Conservation (phyloP, 2,329 filamentous ascomycete species). For the Clarireedia hainanense region DNA sequence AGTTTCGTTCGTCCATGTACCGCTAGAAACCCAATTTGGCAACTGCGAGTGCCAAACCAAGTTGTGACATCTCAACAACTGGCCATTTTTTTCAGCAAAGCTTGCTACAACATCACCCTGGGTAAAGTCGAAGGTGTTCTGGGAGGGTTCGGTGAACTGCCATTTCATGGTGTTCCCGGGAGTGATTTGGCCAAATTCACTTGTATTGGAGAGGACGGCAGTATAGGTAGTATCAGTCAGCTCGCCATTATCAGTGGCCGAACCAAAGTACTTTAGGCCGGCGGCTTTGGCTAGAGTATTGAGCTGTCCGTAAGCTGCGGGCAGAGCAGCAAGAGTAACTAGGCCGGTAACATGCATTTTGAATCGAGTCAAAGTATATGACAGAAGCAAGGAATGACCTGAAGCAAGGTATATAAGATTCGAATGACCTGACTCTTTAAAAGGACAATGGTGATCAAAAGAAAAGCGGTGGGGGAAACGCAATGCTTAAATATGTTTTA, state of each 20-base stretch:
- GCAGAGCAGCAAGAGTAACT: slow-evolving; percentile 7
- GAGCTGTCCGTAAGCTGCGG: slow-evolving; percentile 13
- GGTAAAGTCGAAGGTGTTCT: slow-evolving; percentile 49
- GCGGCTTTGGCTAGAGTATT: slow-evolving; percentile 42
- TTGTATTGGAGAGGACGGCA: slow-evolving; percentile 43
- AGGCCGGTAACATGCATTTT: slow-evolving; percentile 11
- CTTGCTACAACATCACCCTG: slow-evolving; percentile 46
- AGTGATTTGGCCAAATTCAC: slow-evolving; percentile 58
- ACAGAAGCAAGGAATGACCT: not conserved
- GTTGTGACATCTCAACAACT: slow-evolving; percentile 56
- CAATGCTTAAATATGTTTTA: not conserved
- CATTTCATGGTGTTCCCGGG: slow-evolving; percentile 59
- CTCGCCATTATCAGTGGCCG: slow-evolving; percentile 50
- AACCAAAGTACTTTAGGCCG: slow-evolving; percentile 45
- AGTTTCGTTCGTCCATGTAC: slow-evolving; percentile 49
- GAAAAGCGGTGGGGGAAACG: not conserved
- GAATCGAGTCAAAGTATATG: not conserved
- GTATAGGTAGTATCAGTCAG: slow-evolving; percentile 42
- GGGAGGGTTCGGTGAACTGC: slow-evolving; percentile 51
- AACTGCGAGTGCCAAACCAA: slow-evolving; percentile 44
- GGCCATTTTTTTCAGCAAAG: slow-evolving; percentile 40
- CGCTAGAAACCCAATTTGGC: slow-evolving; percentile 42
- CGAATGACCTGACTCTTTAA: slow-evolving; percentile 2
- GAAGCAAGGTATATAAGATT: not conserved
- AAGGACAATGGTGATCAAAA: not conserved